phyloP scores from a whole-genome alignment of 2,329 filamentous ascomycete species.

The Phialophora macrospora region DNA sequence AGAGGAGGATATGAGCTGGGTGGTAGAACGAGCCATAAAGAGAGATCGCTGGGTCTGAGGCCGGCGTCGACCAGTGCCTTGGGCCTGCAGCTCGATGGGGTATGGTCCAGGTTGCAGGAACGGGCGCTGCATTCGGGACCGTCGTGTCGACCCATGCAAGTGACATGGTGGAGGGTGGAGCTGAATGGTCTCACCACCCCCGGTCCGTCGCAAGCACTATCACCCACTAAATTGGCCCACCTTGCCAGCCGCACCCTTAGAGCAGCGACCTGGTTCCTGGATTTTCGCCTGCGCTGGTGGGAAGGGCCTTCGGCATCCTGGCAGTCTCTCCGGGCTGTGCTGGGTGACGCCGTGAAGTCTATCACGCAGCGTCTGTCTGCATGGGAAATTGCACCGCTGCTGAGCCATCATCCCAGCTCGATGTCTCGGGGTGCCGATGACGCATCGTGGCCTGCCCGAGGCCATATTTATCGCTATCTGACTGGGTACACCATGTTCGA shows the following conservation, averaged over 20 bases:
- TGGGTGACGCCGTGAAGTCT: slow-evolving; percentile 32
- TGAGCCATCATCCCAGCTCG: slow-evolving; percentile 17
- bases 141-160: slow-evolving; percentile 36
- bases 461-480: slow-evolving; percentile 7
- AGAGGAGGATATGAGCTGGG: slow-evolving; percentile 35
- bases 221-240: slow-evolving; percentile 38
- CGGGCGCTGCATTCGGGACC: slow-evolving; percentile 38
- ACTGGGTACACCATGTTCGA: slow-evolving; percentile 16
- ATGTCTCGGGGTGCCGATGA: slow-evolving; percentile 24
- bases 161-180: slow-evolving; percentile 31
- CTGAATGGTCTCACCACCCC: slow-evolving; percentile 30
- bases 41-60: slow-evolving; percentile 37
- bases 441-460: slow-evolving; percentile 22
- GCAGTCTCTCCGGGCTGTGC: slow-evolving; percentile 26
- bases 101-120: slow-evolving; percentile 33
- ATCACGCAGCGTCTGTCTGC: slow-evolving; percentile 35
- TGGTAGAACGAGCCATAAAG: slow-evolving; percentile 40
- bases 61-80: slow-evolving; percentile 34
- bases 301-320: not conserved
- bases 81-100: slow-evolving; percentile 32
- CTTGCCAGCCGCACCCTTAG: slow-evolving; percentile 32
- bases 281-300: slow-evolving; percentile 1
- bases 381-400: slow-evolving; percentile 36
- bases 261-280: slow-evolving; percentile 30
- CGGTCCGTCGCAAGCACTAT: slow-evolving; percentile 39